Evolutionary conservation across 2,329 filamentous ascomycete genomes (phyloP), one percentile per base, ranked within the genome.

Genomic region (Onygena corvina): DNA sequence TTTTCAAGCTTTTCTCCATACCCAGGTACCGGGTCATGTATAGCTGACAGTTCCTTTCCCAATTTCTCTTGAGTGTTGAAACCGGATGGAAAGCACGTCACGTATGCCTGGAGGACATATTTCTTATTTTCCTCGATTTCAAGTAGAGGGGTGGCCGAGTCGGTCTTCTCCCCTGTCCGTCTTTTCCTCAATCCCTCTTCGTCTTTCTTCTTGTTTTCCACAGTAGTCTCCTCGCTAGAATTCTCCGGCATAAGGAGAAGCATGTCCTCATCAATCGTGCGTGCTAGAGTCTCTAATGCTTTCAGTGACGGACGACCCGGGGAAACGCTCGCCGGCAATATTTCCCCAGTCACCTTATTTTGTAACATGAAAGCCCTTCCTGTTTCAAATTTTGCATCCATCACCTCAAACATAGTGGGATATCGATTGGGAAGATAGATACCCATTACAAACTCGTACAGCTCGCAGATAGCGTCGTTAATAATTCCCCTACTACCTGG

Each of bases 181-280:
- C 47, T 35, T 45, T 8, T 14, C n/a, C 29, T 27, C 14, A 35
- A 18, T n/a, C 38, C 29, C 18, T 31, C 33, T 3, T 48, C 35
- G 18, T 50, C n/a, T 8, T 47, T 44, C 23, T 50, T 29, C n/a
- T 30, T 18, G 4, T 20, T 18, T 14, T 51, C n/a, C n/a, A n/a
- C n/a, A 8, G 30, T 31, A n/a, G 30, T 20, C 9, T 46, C 18
- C 27, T 20, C 14, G 30, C n/a, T 31, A 31, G 30, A 8, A 21
- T 20, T 52, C 40, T 21, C 54, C 0, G 75, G 75, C 0, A 80
- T 63, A 0, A 83, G 68, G 52, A 83, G 61, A 2, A 82, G 63
- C 58, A 81, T 76, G 48, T 83, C 79, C 40, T 74, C 72, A 55
- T 82, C 79, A 21, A 82, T 61, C 47, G 75, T 73, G 8, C 65